Evolutionary conservation across 345 rosid genomes (phyloP).

Genomic region (Pistacia vera): DNA sequence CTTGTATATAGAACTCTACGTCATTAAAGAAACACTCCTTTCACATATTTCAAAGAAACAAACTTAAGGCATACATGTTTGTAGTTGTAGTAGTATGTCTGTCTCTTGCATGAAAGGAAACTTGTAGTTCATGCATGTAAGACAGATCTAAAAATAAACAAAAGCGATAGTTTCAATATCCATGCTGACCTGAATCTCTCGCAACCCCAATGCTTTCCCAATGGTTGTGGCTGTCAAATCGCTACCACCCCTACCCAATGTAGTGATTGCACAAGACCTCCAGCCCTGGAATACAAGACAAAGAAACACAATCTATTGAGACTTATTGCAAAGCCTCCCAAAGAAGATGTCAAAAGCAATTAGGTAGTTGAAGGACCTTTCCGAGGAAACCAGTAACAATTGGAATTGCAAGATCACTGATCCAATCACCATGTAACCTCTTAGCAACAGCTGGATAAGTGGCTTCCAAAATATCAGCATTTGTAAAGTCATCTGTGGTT

Average conservation of each 20-base stretch:
- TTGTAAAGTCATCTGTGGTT: conserved; percentile 97
- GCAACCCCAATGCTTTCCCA: conserved; percentile 90
- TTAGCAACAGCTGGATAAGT: conserved; percentile 96
- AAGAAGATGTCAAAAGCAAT: not conserved
- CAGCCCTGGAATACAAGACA: conserved; percentile 62
- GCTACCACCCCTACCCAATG: conserved; percentile 98
- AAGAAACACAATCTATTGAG: conserved; percentile 6
- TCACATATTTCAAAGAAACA: not conserved
- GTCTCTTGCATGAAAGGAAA: conserved; percentile 3
- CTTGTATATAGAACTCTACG: not conserved
- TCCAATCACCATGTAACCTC: conserved; percentile 83
- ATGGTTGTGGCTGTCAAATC: conserved; percentile 98
- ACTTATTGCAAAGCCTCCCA: conserved; percentile 8
- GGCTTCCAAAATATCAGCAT: conserved; percentile 95
- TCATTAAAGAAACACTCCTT: not conserved
- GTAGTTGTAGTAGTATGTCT: conserved; percentile 4
- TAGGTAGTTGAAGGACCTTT: conserved; percentile 51
- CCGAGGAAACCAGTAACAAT: conserved; percentile 98
- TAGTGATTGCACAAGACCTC: conserved; percentile 91
- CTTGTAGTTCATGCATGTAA: not conserved
- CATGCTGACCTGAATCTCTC: conserved; percentile 87
- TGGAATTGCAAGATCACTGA: conserved; percentile 82
- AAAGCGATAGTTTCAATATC: conserved; percentile 12
- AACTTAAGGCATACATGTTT: not conserved
- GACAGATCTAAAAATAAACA: not conserved